A percentile compares a stretch with the other conserved stretches of the same genome.
Conservation (phyloP, 2,329 filamentous ascomycete species). For the Stachybotrys chlorohalonatus region DNA sequence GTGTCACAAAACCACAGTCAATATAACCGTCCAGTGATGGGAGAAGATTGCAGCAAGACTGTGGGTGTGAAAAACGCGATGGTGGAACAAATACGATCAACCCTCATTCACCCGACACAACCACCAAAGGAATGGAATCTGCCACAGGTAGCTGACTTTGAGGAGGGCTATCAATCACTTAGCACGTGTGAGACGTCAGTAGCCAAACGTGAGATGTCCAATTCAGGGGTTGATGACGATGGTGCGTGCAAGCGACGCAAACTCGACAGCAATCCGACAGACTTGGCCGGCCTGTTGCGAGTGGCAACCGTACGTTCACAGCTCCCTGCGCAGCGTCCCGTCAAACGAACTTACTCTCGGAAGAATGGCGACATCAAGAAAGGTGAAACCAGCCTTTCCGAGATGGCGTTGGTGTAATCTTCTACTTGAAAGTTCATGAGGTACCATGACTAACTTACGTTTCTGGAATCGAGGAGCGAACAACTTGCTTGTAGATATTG, state of each 20-base stretch:
- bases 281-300: not conserved
- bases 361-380: conserved; percentile 1
- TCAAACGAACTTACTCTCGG: conserved; percentile 6
- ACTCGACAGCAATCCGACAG: not conserved
- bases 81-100: conserved; percentile 17
- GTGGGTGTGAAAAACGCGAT: conserved; percentile 7
- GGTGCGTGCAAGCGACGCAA: not conserved
- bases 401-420: not conserved
- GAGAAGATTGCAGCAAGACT: conserved; percentile 1
- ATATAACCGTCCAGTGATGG: conserved; percentile 12
- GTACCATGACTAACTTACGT: too few species aligned
- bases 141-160: conserved; percentile 16
- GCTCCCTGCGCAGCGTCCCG: not conserved
- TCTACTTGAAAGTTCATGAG: too few species aligned
- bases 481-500: too few species aligned
- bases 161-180: not conserved
- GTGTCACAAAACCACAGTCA: conserved; percentile 10
- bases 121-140: conserved; percentile 6
- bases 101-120: conserved; percentile 8
- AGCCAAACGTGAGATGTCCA: not conserved
- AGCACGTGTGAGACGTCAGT: not conserved
- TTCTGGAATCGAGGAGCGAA: too few species aligned
- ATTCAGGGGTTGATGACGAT: not conserved
- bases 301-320: not conserved
- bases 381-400: not conserved